Evolutionary conservation across 2,329 filamentous ascomycete genomes (phyloP), one percentile per base, ranked within the genome.

Genomic region (Xylaria sp.): DNA sequence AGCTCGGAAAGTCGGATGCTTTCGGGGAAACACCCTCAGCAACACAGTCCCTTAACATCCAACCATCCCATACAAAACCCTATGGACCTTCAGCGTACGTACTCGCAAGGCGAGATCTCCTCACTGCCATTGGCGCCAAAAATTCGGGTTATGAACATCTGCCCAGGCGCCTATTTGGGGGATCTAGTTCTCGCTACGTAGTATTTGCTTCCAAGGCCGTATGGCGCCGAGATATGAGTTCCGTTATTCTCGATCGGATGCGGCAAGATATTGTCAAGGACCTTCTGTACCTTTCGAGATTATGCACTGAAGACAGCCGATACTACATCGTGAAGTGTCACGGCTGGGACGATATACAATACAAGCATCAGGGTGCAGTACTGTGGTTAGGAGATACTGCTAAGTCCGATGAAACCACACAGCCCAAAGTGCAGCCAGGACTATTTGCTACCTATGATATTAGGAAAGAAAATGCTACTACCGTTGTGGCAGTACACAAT

Each of bases 211-310:
- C 16, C 1, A 68, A 63, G n/a, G 77, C 79, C 9, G 77, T 81
- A 27, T 88, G 84, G 84, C 84, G 88, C 35, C 48, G 79, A 5
- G 87, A 90, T 71, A 91, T 91, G 88, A 81, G 84, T 40, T 77
- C 80, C 0, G 80, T 86, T 29, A 74, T 91, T 0, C 78, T 90
- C 3, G 77, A 81, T 5, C 78, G 85, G 66, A 80, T 90, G 78
- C 84, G 86, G 4, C 78, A 82, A 5, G 78, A 82, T 1, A 80
- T 85, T 21, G 78, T 82, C 1, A 81, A 86, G 23, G 78, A 83
- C 0, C 76, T 92, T 12, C 63, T 83, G 5, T 78, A 82, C 68
- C 71, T 85, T 2, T 76, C 79, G 0, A 62, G 67, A 0, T 69
- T 81, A 12, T 78, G 78, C 55, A 71, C 75, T 16, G 63, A 73